Base-by-base conservation (phyloP, 176 grass and related monocot genomes). In the Oryza longistaminata region DNA sequence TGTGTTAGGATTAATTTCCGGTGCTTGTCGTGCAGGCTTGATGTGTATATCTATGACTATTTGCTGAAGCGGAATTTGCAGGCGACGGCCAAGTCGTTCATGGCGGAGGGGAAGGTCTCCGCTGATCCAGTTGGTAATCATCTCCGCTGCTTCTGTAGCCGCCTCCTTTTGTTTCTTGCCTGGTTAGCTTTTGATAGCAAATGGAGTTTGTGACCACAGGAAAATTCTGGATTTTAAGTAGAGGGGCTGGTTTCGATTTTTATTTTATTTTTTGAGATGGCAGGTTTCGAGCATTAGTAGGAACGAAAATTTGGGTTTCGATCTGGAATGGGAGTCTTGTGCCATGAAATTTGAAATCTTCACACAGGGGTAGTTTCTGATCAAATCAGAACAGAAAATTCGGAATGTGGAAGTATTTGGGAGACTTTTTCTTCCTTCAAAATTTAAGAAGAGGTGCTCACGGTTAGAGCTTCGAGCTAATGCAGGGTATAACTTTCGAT, bases 31-130 rank as follows among this genome's bases (percentile, higher is more conserved):
- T 85, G 81, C 82, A 99, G 97, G 93, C 88, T 99, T 39, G 97
- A 96, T 91, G 93, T 99, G 29, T 99, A 99, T 88, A 99, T 99
- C 82, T 94, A 99, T 62, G 97, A 99, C 75, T 99, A 99, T 50
- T 58, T 96, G 37, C 46, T 96, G 31, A 99, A 99, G 88, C 81
- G 97, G 77, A 99, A 99, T 84, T 68, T 99, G 71, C 97, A 99
- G 82, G 74, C 90, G 0, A 99, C 97, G 34, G 97, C 93, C 5
- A 99, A 99, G 74, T 93, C 97, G 12, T 99, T 99, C 81, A 96
- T 94, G 93, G 71, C 93, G 21, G 93, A 99, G 88, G 97, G 97
- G 19, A 96, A 99, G 79, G 93, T 99, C 78, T 88, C 93, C 2
- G 88, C 93, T 66, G 97, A 99, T 81, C 97, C 97, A 75, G 97